phyloP scores from a whole-genome alignment of 805 yeast genomes.

The Kluyveromyces starmeri region DNA sequence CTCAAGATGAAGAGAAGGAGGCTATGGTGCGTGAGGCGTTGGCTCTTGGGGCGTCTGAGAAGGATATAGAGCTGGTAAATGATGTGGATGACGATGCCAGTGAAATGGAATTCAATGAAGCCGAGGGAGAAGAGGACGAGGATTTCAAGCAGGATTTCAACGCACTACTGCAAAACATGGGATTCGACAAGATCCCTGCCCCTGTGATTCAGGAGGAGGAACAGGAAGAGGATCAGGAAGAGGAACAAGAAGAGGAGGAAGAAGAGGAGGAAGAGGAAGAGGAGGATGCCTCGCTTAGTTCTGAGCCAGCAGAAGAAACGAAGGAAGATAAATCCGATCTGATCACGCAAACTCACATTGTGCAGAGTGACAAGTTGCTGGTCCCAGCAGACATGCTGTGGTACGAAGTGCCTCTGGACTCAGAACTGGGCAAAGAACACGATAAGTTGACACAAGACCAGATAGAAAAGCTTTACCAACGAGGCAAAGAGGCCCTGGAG shows the following conservation, averaged over 20 bases:
- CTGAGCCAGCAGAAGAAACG: constrained; percentile 16
- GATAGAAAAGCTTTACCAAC: constrained; percentile 49
- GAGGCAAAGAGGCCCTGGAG: constrained; percentile 59
- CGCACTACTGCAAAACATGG: constrained; percentile 58
- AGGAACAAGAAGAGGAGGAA: constrained; percentile 20
- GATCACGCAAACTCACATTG: constrained; percentile 31
- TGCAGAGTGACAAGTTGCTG: constrained; percentile 45
- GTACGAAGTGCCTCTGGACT: constrained; percentile 52
- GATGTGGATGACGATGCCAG: constrained; percentile 43
- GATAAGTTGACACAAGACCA: constrained; percentile 38
- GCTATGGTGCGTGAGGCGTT: constrained; percentile 62
- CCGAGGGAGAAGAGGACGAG: constrained; percentile 26
- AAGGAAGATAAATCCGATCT: constrained; percentile 23
- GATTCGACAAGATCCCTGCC: constrained; percentile 38
- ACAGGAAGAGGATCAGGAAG: constrained; percentile 24
- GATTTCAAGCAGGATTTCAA: constrained; percentile 45
- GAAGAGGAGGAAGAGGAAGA: constrained; percentile 20
- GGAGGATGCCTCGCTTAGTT: constrained; percentile 14
- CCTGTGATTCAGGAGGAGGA: constrained; percentile 28
- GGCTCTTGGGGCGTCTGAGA: constrained; percentile 79
- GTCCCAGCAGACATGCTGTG: constrained; percentile 65
- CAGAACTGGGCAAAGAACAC: constrained; percentile 18
- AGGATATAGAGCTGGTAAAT: constrained; percentile 57
- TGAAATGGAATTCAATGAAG: constrained; percentile 34
- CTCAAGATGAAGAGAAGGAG: constrained; percentile 15